Evolutionary conservation across 2,329 filamentous ascomycete species (phyloP), one percentile per base, ranked within the genome.

Genomic region (Aspergillus thermomutatus): DNA sequence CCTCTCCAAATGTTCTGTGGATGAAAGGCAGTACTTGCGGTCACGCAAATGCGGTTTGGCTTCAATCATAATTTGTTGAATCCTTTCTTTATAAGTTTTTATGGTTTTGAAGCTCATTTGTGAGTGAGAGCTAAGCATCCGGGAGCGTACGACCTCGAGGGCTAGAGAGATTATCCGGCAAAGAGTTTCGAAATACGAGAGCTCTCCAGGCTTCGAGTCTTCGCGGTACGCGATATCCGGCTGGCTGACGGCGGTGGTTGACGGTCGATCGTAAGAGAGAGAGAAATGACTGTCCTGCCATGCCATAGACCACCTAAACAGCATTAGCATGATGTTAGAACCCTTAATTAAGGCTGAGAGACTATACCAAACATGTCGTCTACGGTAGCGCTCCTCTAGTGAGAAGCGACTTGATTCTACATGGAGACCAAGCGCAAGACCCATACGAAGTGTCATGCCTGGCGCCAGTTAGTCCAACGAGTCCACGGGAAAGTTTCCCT

Each of bases 261-360:
- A 83, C 1, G 79, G 79, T 40, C 84, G 74, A 63, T 87, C 84
- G 64, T 86, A 87, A 2, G 83, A 86, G 31, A 87, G 80, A 8
- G 83, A 86, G 25, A 87, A 79, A 49, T 87, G 76, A 55, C 82
- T 85, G 63, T 87, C 84, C 66, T 87, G 84, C 84, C 84, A 87
- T 31, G 86, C 78, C 61, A 87, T 78, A 2, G 83, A 83, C 84
- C 84, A 87, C 79, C 79, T 80, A 26, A 21, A 26, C 23, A 21
- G 19, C 5, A 40, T 60, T 47, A 58, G 50, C 34, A 47, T 17
- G n/a, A 23, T 31, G 21, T 8, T 45, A 19, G 4, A 4, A n/a
- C 1, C 2, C n/a, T 23, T 9, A 5, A 14, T 8, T 19, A 43
- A 26, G n/a, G 19, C 5, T 37, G 31, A 17, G 27, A 23, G 4